Evolutionary conservation across 2,329 filamentous ascomycete species (phyloP).

Genomic region (Colletotrichum scovillei): DNA sequence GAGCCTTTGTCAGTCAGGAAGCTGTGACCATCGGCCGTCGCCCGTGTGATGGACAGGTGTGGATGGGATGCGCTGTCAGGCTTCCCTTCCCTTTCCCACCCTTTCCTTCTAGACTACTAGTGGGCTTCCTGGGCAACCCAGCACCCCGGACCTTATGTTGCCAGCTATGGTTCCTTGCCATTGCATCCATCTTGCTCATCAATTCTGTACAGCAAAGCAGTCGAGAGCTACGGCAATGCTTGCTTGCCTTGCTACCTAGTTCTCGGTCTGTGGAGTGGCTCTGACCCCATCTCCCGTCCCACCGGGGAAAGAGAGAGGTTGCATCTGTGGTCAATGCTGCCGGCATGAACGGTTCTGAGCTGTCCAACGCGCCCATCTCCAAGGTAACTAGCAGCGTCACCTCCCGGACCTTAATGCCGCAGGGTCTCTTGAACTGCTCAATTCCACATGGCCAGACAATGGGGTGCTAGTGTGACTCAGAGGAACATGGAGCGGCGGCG

Average conservation of each 20-base stretch:
- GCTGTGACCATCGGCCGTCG: constrained; percentile 5
- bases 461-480: constrained; percentile 20
- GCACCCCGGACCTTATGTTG: constrained; percentile 43
- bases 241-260: constrained; percentile 17
- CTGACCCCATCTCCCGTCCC: not conserved
- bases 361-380: constrained; percentile 18
- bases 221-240: not conserved
- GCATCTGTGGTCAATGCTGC: constrained; percentile 27
- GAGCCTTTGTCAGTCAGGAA: constrained; percentile 13
- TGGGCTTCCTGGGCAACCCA: constrained; percentile 28
- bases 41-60: constrained; percentile 18
- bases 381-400: constrained; percentile 18
- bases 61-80: constrained; percentile 21
- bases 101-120: constrained; percentile 7
- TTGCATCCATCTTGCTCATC: not conserved
- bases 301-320: constrained; percentile 4
- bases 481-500: constrained; percentile 22
- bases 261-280: constrained; percentile 23
- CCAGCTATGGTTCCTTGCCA: constrained; percentile 3
- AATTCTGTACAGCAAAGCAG: constrained; percentile 4
- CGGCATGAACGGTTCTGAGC: constrained; percentile 7
- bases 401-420: constrained; percentile 23
- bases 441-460: constrained; percentile 14
- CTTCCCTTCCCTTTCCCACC: not conserved
- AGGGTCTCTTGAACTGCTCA: not conserved